Evolutionary conservation across 495 filamentous ascomycete species (phyloP), one percentile per base, ranked within the genome.

Genomic region (Hypoxylon fuscum): DNA sequence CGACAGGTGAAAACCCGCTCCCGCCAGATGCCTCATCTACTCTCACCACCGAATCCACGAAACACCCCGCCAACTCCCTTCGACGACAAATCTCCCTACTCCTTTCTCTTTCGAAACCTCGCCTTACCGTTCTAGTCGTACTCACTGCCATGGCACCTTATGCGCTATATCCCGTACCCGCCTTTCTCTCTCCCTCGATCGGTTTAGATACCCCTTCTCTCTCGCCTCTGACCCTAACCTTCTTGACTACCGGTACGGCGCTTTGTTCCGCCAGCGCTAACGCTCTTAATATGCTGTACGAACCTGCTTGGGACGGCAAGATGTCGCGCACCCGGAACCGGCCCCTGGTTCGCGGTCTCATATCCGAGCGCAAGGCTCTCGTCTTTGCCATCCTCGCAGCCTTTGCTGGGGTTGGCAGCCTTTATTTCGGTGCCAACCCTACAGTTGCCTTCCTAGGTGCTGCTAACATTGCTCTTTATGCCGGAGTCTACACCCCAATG

Each of bases 211-310:
- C 91, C 14, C 94, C 95, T 0, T 94, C 92, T 7, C 86, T 98
- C 42, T 92, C 88, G 25, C 88, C 95, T 4, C 79, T 98, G 31
- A 98, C 96, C 8, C 88, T 98, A 14, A 79, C 94, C 56, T 97
- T 96, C 82, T 86, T 98, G 65, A 96, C 94, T 0, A 82, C 85
- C 11, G 95, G 95, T 43, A 98, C 95, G 1, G 85, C 94, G 12
- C 84, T 98, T 6, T 90, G 89, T 69, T 90, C 81, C 25, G 91
- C 92, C 44, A 89, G 88, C 61, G 95, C 95, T 41, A 98, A 98
- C 67, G 88, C 95, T 0, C 79, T 98, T 46, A 98, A 98, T 79
- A 98, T 98, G 95, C 87, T 96, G 62, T 87, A 96, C 68, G 95
- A 98, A 76, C 93, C 89, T 11, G 81, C 85, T 61, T 90, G 92